A percentile compares a stretch with the other conserved stretches of the same genome.
These are phyloP conservation scores for Mallotus repandus DNA, from an alignment of 441 rosid genomes.

Conservation along the genomic window DNA sequence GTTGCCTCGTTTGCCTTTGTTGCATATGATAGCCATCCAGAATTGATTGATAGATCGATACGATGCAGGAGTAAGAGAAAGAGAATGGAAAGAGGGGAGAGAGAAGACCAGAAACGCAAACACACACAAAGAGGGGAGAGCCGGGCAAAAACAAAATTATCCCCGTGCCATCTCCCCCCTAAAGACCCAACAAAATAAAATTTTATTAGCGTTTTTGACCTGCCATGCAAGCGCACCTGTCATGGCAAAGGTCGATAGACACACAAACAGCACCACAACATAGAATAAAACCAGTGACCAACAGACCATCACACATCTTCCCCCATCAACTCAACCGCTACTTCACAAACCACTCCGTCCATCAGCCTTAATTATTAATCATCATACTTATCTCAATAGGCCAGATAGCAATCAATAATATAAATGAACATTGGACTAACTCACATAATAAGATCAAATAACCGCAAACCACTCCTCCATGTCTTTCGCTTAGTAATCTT, in stretches of 20 bases:
- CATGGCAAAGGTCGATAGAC: slow-evolving; percentile 90
- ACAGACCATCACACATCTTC: neutral
- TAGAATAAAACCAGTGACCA: neutral
- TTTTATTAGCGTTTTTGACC: slow-evolving; percentile 67
- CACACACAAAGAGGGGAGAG: slow-evolving; percentile 50
- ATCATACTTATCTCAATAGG: too few species aligned
- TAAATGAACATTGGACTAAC: too few species aligned
- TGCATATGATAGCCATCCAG: neutral
- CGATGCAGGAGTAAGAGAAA: too few species aligned
- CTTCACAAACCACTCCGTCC: neutral
- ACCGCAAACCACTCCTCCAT: neutral
- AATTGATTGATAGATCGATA: neutral
- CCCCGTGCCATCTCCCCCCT: slow-evolving; percentile 91
- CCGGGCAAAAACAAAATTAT: slow-evolving; percentile 47
- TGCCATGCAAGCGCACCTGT: slow-evolving; percentile 99
- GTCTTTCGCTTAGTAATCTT: neutral
- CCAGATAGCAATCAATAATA: neutral
- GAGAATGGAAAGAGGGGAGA: neutral
- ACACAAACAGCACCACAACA: slow-evolving; percentile 28
- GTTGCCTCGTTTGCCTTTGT: neutral
- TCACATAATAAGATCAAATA: neutral
- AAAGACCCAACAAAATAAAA: slow-evolving; percentile 32
- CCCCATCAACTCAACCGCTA: neutral
- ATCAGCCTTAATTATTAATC: neutral
- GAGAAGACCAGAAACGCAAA: neutral